These are phyloP conservation scores for Chaetomium strumarium DNA, from an alignment of 2,329 filamentous ascomycete species.

Conservation along the genomic window DNA sequence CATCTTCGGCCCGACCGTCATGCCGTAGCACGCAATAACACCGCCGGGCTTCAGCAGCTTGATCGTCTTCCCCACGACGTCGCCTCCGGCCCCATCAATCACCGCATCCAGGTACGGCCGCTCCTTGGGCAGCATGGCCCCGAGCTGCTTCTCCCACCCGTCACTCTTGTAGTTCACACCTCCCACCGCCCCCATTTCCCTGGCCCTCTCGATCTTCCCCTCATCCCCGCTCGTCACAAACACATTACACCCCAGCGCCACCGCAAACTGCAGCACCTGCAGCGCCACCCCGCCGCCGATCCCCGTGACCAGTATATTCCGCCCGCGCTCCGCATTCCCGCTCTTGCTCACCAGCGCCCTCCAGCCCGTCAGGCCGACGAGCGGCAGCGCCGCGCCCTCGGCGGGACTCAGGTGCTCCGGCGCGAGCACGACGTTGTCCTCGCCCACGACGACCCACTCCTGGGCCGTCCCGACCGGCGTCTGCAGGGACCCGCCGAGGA, in stretches of 20 bases:
- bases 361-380: constrained; percentile 86
- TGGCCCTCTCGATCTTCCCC: constrained; percentile 68
- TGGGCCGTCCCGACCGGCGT: constrained; percentile 65
- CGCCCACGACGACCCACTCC: constrained; percentile 65
- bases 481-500: constrained; percentile 62
- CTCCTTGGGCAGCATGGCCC: constrained; percentile 54
- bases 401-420: constrained; percentile 65
- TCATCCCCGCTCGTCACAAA: constrained; percentile 72
- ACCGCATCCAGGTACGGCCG: constrained; percentile 72
- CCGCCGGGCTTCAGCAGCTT: constrained; percentile 74
- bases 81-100: constrained; percentile 84
- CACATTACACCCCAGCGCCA: constrained; percentile 68
- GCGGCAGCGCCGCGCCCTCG: constrained; percentile 77
- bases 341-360: constrained; percentile 77
- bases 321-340: constrained; percentile 54
- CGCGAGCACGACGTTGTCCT: constrained; percentile 67
- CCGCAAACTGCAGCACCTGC: constrained; percentile 72
- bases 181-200: constrained; percentile 64
- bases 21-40: constrained; percentile 81
- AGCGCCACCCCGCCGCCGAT: constrained; percentile 91
- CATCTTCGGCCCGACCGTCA: constrained; percentile 84
- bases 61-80: constrained; percentile 64
- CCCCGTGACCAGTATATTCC: constrained; percentile 79
- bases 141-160: constrained; percentile 75
- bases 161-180: constrained; percentile 77